Base-by-base conservation (phyloP, 768 basidiomycete species). In the Strobilomyces dryophilus region DNA sequence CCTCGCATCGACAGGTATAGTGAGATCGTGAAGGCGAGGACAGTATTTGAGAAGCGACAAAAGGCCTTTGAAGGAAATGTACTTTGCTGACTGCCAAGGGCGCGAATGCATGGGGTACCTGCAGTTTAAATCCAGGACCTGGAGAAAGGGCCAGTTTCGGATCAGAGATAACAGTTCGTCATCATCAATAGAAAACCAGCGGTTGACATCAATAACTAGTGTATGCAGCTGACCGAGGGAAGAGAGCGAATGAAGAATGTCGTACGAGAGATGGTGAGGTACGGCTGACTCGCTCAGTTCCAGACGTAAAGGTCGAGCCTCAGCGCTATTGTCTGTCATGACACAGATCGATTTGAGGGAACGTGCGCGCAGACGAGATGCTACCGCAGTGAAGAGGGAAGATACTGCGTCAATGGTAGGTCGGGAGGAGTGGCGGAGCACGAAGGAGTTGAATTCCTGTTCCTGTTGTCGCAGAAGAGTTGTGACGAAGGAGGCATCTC, bases 171-270 rank as follows among this genome's bases (percentile, higher is more conserved):
- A 7, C 14, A 29, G 8, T 29, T 29, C 29, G 1, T 47, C 45
- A 1, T 59, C 51, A 26, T 58, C 43, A 14, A 58, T 29, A 4
- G 50, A 45, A n/a, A 52, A 24, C 49, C 48, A 56, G 15, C 3
- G 12, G n/a, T 49, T 29, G 10, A 43, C n/a, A n/a, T 57, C 21
- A 12, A 57, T 1, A 0, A 8, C 27, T 2, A 51, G 36, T 17
- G 12, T 8, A 17, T 21, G 26, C 14, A 58, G 50, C 17, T 15
- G 40, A 32, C 2, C 10, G 1, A 57, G 18, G 32, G 45, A 34
- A 21, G 26, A 21, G 20, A 58, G 50, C 4, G 49, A 45, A 27
- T 34, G 39, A 18, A 47, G 31, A 2, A 31, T 31, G 26, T 52
- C 43, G 12, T 39, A 34, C 2, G 29, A 26, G 26, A 54, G 24